Evolutionary conservation across 225 moss, liverwort and hornwort genomes (phyloP), one percentile per base, ranked within the genome.

Genomic region (Sphagnum contortum): DNA sequence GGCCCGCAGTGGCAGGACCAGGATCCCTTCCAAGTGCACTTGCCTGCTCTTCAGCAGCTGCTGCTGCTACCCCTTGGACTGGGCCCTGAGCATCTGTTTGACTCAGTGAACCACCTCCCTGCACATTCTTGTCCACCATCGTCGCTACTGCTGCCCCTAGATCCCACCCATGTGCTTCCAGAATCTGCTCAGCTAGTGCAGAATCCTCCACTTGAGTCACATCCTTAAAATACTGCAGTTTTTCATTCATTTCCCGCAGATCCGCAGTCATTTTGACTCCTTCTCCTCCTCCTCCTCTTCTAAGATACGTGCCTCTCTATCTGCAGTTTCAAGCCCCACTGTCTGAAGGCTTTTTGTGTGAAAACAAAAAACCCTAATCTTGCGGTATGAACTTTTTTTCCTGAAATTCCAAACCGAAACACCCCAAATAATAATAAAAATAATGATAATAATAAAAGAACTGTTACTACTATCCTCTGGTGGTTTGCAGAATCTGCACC

Each of bases 101-200:
- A 9, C 70, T 64, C 68, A 65, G 72, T 45, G 57, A 68, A 48
- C 63, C 76, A 66, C 68, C 77, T 80, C 77, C 54, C 77, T 83
- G 57, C 70, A 53, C 68, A 62, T 75, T 68, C 72, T 77, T 80
- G 49, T 83, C 82, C 66, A 90, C 88, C 57, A 93, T 59, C 11
- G 90, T 82, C 69, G 80, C 85, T 59, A 93, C 92, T 5, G 96
- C 96, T 50, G 96, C 90, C 63, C 86, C 83, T 74, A 98, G 80
- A 77, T 93, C 89, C 96, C 96, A 98, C 53, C 83, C 85, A 66
- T 98, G 92, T 29, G 93, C 93, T 66, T 91, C 88, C 74, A 98
- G 75, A 79, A 98, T 93, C 73, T 98, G 85, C 64, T 80, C 72
- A 2, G 92, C 87, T 3, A 98, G 88, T 59, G 71, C 64, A 2